Percentiles rank a stretch among this genome's conserved stretches.
Conservation (phyloP, 495 filamentous ascomycete genomes). For the Penicillium parvum region DNA sequence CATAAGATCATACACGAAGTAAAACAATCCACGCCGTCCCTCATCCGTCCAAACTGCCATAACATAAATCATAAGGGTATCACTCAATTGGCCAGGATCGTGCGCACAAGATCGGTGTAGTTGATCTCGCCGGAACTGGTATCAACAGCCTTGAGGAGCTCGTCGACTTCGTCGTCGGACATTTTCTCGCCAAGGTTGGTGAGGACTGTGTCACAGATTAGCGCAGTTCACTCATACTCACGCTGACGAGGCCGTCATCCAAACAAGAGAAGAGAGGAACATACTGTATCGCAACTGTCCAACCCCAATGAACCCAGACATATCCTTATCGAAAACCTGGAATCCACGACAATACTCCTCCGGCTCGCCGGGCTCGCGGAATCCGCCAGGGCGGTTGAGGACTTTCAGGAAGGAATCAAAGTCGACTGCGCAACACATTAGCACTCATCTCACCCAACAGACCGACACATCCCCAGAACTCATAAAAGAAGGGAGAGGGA, state of each 20-base stretch:
- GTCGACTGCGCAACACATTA: conserved; percentile 66
- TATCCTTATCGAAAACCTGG: conserved; percentile 98
- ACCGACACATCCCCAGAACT: neutral
- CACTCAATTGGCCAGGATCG: conserved; percentile 83
- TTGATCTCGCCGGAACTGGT: conserved; percentile 93
- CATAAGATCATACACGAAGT: too few species aligned
- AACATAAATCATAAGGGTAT: conserved; percentile 17
- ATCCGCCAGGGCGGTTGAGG: conserved; percentile 94
- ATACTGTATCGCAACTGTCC: conserved; percentile 89
- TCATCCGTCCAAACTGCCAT: neutral
- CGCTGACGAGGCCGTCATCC: neutral
- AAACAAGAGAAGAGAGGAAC: conserved; percentile 11
- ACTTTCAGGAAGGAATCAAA: conserved; percentile 95
- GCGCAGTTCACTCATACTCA: neutral
- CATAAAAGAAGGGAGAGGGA: conserved; percentile 28
- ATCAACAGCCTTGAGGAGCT: conserved; percentile 95
- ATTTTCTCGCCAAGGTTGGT: conserved; percentile 98
- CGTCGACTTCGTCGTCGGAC: conserved; percentile 96
- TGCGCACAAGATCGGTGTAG: conserved; percentile 91
- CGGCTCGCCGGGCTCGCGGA: conserved; percentile 94
- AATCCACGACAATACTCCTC: conserved; percentile 98
- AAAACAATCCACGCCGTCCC: neutral
- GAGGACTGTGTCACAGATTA: conserved; percentile 54
- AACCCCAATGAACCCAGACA: conserved; percentile 95
- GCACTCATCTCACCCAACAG: neutral